Evolutionary conservation across 108 stramenopile species (phyloP).

Genomic region (Cyclotella kingstonii): DNA sequence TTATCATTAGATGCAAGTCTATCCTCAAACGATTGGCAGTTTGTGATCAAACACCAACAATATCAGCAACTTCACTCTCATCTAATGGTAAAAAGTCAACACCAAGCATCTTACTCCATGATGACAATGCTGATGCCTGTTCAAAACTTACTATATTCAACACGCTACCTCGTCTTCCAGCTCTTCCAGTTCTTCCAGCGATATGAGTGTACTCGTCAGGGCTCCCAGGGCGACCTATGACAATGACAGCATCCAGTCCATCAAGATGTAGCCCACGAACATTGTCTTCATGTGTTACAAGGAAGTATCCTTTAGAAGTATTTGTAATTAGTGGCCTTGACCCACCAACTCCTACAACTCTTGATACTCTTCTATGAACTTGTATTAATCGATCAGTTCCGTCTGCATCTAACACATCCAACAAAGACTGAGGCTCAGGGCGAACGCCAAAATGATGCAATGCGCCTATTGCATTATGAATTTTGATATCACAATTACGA

Average conservation of each 20-base stretch:
- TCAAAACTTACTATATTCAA: constrained; percentile 72
- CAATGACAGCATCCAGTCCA: constrained; percentile 77
- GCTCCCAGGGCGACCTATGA: constrained; percentile 78
- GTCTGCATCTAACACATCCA: constrained; percentile 75
- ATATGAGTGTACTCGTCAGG: constrained; percentile 96
- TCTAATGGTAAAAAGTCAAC: constrained; percentile 52
- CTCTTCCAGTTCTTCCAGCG: constrained; percentile 92
- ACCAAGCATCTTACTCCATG: constrained; percentile 80
- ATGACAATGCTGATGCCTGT: constrained; percentile 57
- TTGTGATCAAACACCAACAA: constrained; percentile 13
- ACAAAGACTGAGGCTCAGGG: constrained; percentile 70
- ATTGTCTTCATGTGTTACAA: constrained; percentile 88
- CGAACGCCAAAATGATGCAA: constrained; percentile 73
- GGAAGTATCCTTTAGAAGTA: constrained; percentile 54
- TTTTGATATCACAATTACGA: constrained; percentile 66
- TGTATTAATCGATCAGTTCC: constrained; percentile 77
- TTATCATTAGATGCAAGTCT: no score
- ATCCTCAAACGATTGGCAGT: no score
- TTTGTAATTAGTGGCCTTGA: constrained; percentile 17
- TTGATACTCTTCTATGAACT: constrained; percentile 71
- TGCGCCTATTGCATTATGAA: constrained; percentile 81
- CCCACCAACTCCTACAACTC: constrained; percentile 76
- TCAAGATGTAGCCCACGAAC: constrained; percentile 93
- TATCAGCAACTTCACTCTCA: constrained; percentile 34
- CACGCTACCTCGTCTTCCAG: constrained; percentile 72